Evolutionary conservation across 2,329 filamentous ascomycete genomes (phyloP).

Genomic region (Drechslera avenae): DNA sequence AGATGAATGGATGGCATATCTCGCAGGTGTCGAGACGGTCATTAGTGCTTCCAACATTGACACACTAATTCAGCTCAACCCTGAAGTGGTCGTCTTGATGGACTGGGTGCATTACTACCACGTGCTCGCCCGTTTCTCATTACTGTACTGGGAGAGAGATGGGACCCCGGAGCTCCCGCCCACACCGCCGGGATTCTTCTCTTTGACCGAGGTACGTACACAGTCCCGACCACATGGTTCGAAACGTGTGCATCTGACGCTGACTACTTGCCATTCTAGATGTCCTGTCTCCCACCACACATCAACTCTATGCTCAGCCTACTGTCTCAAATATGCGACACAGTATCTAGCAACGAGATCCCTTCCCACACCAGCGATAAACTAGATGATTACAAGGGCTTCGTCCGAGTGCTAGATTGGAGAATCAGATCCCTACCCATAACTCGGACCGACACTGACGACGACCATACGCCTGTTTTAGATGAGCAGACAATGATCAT

Average conservation of each 20-base stretch:
- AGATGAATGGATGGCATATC: constrained; percentile 20
- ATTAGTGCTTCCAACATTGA: constrained; percentile 2
- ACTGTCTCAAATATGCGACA: constrained; percentile 16
- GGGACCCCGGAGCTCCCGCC: background rate
- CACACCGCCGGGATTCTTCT: background rate
- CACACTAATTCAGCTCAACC: background rate
- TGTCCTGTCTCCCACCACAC: background rate
- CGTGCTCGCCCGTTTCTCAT: constrained; percentile 18
- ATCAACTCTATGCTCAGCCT: constrained; percentile 5
- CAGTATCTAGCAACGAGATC: constrained; percentile 3
- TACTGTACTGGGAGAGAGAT: constrained; percentile 15
- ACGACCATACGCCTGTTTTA: constrained; percentile 1
- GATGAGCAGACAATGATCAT: no score
- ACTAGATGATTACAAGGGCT: constrained; percentile 10
- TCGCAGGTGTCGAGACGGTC: constrained; percentile 17
- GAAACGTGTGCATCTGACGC: no score
- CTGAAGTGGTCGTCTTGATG: constrained; percentile 14
- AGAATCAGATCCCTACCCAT: constrained; percentile 12
- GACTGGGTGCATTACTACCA: constrained; percentile 30
- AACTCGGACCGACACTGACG: background rate
- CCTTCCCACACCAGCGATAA: background rate
- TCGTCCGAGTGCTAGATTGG: constrained; percentile 17
- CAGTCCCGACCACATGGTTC: no score
- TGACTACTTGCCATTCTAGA: no score
- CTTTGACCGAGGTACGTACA: no score